Evolutionary conservation across 345 rosid species (phyloP), one percentile per base, ranked within the genome.

Genomic region (Eucalyptus sp.): DNA sequence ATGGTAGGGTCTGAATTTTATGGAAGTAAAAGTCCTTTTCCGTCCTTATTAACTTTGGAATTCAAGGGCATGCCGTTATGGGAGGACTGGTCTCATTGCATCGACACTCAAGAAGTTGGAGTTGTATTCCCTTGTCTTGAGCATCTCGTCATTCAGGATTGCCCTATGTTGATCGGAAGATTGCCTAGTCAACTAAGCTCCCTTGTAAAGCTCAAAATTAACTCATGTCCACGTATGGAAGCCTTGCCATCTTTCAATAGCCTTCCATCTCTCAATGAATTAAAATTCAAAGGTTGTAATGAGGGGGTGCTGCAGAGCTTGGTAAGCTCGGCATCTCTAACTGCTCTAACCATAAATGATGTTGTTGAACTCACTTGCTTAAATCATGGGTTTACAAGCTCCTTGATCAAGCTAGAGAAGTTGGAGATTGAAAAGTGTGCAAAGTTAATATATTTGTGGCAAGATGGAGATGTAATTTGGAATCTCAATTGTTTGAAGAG

Each of bases 401-500:
- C 87, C 56, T 85, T 49, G 8, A 49, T 29, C 14, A 31, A 49
- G 87, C 56, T 85, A 17, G 87, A 85, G 2, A 51, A 49, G 56
- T 18, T 85, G 87, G 1, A 10, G 44, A 68, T 68, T 0, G 0
- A 0, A 0, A 0, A 4, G 6, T 68, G 80, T 68, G 0, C 5
- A 3, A 2, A 33, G 12, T 68, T 68, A 3, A 33, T 1, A 8
- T 17, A 17, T 41, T 8, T 68, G 12, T 68, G 80, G 44, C 44
- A 68, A 33, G 80, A 68, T 4, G 6, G 1, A 17, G 80, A 33
- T 68, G 24, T 1, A 8, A 33, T 68, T 17, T 4, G 0, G 2
- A 33, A 2, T 33, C 44, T 68, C 2, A 0, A 1, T 4, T 68
- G 13, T 68, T 6, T 68, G 13, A 68, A 68, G 44, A 33, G 44